A percentile compares a stretch with the other conserved stretches of the same genome.
Evolutionary conservation across 2,329 filamentous ascomycete genomes (phyloP).

Genomic region (Penicillium sp.): DNA sequence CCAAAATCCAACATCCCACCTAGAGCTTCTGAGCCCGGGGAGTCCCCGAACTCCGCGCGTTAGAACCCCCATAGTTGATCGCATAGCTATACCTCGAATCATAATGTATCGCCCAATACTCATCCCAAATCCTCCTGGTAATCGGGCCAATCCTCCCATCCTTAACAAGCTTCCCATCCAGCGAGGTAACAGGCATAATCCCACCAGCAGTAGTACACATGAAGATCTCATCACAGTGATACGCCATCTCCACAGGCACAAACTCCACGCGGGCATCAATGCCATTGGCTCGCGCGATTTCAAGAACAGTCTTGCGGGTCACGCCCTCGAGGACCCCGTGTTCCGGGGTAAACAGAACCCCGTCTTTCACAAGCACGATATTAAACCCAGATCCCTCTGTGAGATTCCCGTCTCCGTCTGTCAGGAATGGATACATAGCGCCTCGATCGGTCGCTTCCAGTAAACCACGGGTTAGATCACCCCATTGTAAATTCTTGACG

Average conservation of each 20-base stretch:
- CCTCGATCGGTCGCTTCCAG: slow-evolving; percentile 57
- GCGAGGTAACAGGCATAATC: slow-evolving; percentile 58
- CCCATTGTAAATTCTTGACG: slow-evolving; percentile 61
- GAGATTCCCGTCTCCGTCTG: slow-evolving; percentile 57
- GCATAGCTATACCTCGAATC: slow-evolving; percentile 46
- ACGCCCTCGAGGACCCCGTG: slow-evolving; percentile 58
- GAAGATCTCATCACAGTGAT: slow-evolving; percentile 57
- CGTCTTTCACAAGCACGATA: slow-evolving; percentile 55
- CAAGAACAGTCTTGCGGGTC: slow-evolving; percentile 57
- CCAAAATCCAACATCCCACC: not conserved
- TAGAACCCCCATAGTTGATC: not conserved
- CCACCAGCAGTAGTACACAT: slow-evolving; percentile 62
- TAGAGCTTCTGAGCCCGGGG: slow-evolving; percentile 1
- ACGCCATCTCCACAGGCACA: slow-evolving; percentile 52
- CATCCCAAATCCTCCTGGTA: slow-evolving; percentile 58
- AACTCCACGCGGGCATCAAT: slow-evolving; percentile 48
- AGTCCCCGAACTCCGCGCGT: not conserved
- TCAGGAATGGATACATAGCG: slow-evolving; percentile 57
- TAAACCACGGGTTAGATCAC: slow-evolving; percentile 54
- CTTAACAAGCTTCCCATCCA: slow-evolving; percentile 53
- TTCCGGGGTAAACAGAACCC: slow-evolving; percentile 54
- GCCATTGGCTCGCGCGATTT: slow-evolving; percentile 45
- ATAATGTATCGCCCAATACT: slow-evolving; percentile 58
- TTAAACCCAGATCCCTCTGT: slow-evolving; percentile 61
- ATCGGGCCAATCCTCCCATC: slow-evolving; percentile 54